Percentiles rank a stretch among this genome's conserved stretches.
Evolutionary conservation across 148 eudicot species (phyloP).

Genomic region (Simmondsia chinensis): DNA sequence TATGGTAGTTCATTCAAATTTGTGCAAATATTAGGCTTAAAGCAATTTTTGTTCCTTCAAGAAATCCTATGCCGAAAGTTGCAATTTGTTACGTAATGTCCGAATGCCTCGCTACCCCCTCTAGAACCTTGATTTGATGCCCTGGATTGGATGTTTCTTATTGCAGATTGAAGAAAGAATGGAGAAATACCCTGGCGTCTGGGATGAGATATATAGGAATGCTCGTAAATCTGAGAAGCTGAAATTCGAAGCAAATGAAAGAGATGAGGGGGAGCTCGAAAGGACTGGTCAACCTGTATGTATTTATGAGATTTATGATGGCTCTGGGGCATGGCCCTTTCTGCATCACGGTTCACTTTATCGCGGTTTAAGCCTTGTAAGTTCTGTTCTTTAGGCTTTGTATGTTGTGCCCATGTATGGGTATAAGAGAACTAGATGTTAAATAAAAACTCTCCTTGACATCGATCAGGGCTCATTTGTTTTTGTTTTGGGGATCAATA

Average conservation of each 20-base stretch:
- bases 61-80: too few relatives aligned
- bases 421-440: too few relatives aligned
- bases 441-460: too few relatives aligned
- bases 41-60: too few relatives aligned
- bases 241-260: slow-evolving; percentile 71
- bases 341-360: slow-evolving; percentile 94
- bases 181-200: slow-evolving; percentile 72
- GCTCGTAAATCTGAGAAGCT: slow-evolving; percentile 91
- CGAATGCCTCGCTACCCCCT: too few relatives aligned
- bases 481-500: too few relatives aligned
- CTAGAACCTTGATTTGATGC: too few relatives aligned
- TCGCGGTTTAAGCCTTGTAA: slow-evolving; percentile 96
- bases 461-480: not conserved
- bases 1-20: too few relatives aligned
- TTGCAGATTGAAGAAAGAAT: slow-evolving; percentile 81
- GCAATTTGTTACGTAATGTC: too few relatives aligned
- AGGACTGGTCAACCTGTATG: slow-evolving; percentile 78
- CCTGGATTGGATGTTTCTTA: slow-evolving; percentile 2
- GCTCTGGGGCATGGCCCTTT: slow-evolving; percentile 92
- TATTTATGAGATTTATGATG: slow-evolving; percentile 85
- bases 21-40: too few relatives aligned
- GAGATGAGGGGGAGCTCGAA: slow-evolving; percentile 97
- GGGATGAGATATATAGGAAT: slow-evolving; percentile 88
- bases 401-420: too few relatives aligned
- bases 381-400: slow-evolving; percentile 14